Evolutionary conservation across 2,329 filamentous ascomycete genomes (phyloP).

Genomic region (Colletotrichum sp.): DNA sequence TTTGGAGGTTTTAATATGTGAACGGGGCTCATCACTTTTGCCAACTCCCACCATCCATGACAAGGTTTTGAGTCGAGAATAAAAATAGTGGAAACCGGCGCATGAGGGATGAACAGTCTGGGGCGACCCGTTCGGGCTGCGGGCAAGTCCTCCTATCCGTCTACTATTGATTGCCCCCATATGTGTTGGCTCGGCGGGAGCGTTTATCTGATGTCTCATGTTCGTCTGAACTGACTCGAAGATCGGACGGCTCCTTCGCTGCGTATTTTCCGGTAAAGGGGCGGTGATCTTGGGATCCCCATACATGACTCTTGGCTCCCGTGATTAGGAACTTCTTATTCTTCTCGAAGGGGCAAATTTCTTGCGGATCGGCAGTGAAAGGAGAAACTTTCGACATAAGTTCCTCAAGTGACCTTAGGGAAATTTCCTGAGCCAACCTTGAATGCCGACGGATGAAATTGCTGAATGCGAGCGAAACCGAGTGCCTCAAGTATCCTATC

Average conservation of each 20-base stretch:
- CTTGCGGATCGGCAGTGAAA: background rate
- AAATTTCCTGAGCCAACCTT: background rate
- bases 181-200: background rate
- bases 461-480: background rate
- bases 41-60: constrained; percentile 5
- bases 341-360: background rate
- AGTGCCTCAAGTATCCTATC: background rate
- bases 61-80: background rate
- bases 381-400: background rate
- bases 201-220: background rate
- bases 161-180: background rate
- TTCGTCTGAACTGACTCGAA: constrained; percentile 11
- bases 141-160: background rate
- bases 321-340: background rate
- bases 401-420: background rate
- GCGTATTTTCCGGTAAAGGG: background rate
- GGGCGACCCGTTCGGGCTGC: background rate
- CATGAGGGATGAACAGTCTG: background rate
- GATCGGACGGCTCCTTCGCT: background rate
- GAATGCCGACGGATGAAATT: background rate
- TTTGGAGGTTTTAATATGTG: constrained; percentile 1
- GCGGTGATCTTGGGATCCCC: background rate
- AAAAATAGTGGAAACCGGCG: background rate
- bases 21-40: background rate
- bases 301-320: background rate